Evolutionary conservation across 805 yeast species (phyloP).

Genomic region (Lipomyces sp.): DNA sequence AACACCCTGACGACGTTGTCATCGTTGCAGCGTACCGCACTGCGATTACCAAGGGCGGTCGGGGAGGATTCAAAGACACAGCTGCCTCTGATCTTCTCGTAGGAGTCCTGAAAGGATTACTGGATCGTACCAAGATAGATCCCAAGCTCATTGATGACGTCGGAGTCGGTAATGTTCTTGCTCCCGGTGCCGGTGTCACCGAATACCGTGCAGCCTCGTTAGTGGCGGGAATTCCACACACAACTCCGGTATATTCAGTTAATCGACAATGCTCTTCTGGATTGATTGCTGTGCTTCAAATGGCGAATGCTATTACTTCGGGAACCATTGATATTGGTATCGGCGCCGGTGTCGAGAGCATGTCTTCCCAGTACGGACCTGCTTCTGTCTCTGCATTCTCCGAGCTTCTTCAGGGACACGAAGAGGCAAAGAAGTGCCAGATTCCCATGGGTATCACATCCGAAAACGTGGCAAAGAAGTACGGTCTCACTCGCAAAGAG

Average conservation of each 20-base stretch:
- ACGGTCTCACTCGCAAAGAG: conserved; percentile 62
- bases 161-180: conserved; percentile 88
- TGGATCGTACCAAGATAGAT: conserved; percentile 58
- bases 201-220: conserved; percentile 92
- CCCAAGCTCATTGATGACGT: conserved; percentile 76
- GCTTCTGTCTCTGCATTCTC: conserved; percentile 58
- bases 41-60: conserved; percentile 84
- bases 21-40: conserved; percentile 90
- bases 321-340: conserved; percentile 93
- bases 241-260: conserved; percentile 77
- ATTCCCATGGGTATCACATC: conserved; percentile 97
- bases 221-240: conserved; percentile 87
- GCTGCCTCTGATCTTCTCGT: conserved; percentile 78
- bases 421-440: conserved; percentile 62
- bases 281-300: conserved; percentile 83
- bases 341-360: conserved; percentile 92
- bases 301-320: conserved; percentile 81
- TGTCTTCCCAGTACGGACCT: conserved; percentile 57
- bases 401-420: conserved; percentile 49
- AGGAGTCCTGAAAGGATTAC: conserved; percentile 64
- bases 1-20: conserved; percentile 86
- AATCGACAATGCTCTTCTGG: conserved; percentile 97
- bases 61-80: conserved; percentile 82
- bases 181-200: conserved; percentile 91
- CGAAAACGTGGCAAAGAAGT: conserved; percentile 82